Evolutionary conservation across 805 yeast genomes (phyloP), one percentile per base, ranked within the genome.

Genomic region (Wickerhamiella domercqiae): DNA sequence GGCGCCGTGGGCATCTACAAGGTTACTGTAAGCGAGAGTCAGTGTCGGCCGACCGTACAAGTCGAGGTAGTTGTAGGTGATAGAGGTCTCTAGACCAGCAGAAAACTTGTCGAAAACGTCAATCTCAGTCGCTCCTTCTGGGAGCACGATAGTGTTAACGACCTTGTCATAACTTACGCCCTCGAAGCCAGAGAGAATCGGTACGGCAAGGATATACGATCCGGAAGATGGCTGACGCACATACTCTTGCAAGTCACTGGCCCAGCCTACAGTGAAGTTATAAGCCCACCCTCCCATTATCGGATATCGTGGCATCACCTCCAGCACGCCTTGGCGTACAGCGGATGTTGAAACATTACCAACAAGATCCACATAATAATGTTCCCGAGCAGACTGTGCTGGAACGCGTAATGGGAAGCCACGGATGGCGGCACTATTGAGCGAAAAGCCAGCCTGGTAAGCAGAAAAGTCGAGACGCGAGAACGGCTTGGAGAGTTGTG

Each of bases 221-320:
- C 70, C 74, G 14, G 59, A 60, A 7, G 62, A 61, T 14, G 64
- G 47, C 29, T 55, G 50, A 47, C 60, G 73, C 37, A 80, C 63
- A 47, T 67, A 75, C 32, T 70, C 60, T 13, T 61, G 51, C 30
- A 86, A 59, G 16, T 65, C 61, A 45, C 73, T 70, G 35, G 76
- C 71, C 94, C 94, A 90, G n/a, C 97, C 97, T 48, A 87, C 59
- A 17, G 97, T 90, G 66, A 82, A 90, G 60, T 87, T 83, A 60
- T 83, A 87, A 51, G 75, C 69, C 98, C 98, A 90, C 31, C 86
- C 93, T 35, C 98, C 98, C 59, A 82, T 80, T 5, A 90, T 56
- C n/a, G 98, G 98, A 64, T 66, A 90, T 56, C 98, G 70, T 39
- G 97, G 97, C 51, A 69, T 71, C 46, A 90, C 56, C 25, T 75